These are phyloP conservation scores for Dendrobium chrysotoxum DNA, from an alignment of 106 monocot genomes.

Conservation along the genomic window DNA sequence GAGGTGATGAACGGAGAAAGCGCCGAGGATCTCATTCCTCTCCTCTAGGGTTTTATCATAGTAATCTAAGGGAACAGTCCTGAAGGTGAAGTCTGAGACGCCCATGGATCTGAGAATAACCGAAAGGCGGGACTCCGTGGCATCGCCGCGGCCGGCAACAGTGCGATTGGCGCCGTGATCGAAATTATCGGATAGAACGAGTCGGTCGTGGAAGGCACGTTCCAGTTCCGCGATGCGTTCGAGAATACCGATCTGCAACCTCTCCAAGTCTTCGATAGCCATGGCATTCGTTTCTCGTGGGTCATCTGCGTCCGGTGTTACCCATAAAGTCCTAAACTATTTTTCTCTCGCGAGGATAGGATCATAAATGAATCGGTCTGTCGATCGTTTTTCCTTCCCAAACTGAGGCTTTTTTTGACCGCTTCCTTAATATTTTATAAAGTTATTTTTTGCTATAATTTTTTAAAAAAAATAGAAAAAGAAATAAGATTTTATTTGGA, in stretches of 20 bases:
- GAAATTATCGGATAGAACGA: slow-evolving; percentile 17
- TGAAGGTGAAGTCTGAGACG: slow-evolving; percentile 40
- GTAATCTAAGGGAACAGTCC: slow-evolving; percentile 49
- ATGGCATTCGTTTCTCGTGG: slow-evolving; percentile 13
- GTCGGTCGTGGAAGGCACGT: slow-evolving; percentile 15
- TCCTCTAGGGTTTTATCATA: slow-evolving; percentile 46
- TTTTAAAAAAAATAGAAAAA: no score
- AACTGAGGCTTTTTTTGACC: no score
- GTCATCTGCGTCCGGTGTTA: no score
- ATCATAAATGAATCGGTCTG: no score
- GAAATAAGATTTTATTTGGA: no score
- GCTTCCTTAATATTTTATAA: no score
- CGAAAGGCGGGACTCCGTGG: slow-evolving; percentile 51
- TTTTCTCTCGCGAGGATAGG: no score
- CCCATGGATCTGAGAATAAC: slow-evolving; percentile 32
- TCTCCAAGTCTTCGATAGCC: slow-evolving; percentile 38
- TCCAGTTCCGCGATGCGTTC: slow-evolving; percentile 37
- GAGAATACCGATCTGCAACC: slow-evolving; percentile 34
- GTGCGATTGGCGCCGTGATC: background rate
- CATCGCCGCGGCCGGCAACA: background rate
- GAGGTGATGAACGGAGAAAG: slow-evolving; percentile 46
- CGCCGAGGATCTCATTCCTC: slow-evolving; percentile 40
- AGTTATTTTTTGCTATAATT: no score
- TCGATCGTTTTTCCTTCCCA: no score
- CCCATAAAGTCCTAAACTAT: no score